Conservation (phyloP, 2,329 filamentous ascomycete genomes). For the Escovopsis sp. region DNA sequence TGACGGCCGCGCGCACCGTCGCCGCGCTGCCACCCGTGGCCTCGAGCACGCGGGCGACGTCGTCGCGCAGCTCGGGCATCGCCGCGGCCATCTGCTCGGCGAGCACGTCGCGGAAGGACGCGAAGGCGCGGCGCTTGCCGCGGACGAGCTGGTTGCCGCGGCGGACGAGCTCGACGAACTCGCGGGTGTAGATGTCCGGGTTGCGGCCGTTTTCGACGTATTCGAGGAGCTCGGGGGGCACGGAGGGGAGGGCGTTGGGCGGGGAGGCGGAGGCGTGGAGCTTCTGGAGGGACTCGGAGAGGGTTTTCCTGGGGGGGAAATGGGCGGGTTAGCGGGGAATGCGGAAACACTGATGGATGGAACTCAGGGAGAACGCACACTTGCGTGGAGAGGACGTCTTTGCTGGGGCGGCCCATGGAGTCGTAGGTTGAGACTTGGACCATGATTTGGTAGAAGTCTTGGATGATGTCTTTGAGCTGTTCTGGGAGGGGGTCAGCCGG, state of each 20-base stretch:
- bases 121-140: constrained; percentile 49
- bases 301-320: constrained; percentile 19
- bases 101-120: constrained; percentile 44
- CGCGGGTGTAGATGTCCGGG: constrained; percentile 59
- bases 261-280: constrained; percentile 26
- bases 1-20: neutral
- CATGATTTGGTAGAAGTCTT: constrained; percentile 49
- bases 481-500: constrained; percentile 22
- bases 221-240: constrained; percentile 48
- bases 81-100: constrained; percentile 41
- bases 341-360: no score
- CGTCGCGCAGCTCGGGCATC: constrained; percentile 43
- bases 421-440: constrained; percentile 50
- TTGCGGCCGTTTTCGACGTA: constrained; percentile 60
- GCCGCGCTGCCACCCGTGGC: constrained; percentile 24
- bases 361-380: constrained; percentile 21
- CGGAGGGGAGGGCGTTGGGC: constrained; percentile 29
- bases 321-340: neutral
- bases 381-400: constrained; percentile 40
- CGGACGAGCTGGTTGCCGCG: constrained; percentile 51
- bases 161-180: constrained; percentile 56
- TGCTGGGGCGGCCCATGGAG: constrained; percentile 32
- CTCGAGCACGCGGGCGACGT: constrained; percentile 35
- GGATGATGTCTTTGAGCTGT: constrained; percentile 46
- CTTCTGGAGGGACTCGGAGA: constrained; percentile 24